These are phyloP conservation scores for Coffea canephora DNA, from an alignment of 257 asterid species.

Conservation along the genomic window DNA sequence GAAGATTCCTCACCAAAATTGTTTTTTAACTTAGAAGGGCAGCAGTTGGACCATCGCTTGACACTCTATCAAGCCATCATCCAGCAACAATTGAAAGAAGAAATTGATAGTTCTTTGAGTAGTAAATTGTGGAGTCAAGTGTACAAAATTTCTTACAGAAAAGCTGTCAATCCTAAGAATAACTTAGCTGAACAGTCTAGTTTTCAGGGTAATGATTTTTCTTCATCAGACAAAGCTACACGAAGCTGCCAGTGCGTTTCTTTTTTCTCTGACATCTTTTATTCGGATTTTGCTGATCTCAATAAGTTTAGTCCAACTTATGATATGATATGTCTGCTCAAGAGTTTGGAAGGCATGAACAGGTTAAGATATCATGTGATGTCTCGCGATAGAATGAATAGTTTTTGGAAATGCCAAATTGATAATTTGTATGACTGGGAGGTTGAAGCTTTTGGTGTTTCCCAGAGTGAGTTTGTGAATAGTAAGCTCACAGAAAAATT, in stretches of 20 bases:
- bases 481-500: slow-evolving; percentile 80
- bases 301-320: slow-evolving; percentile 54
- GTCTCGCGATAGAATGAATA: slow-evolving; percentile 47
- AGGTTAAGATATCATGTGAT: slow-evolving; percentile 60
- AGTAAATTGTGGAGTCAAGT: slow-evolving; percentile 66
- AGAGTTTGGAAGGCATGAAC: slow-evolving; percentile 72
- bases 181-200: slow-evolving; percentile 22
- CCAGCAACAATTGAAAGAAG: slow-evolving; percentile 46
- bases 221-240: slow-evolving; percentile 27
- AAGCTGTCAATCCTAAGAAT: slow-evolving; percentile 29
- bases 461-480: slow-evolving; percentile 70
- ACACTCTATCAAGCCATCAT: slow-evolving; percentile 75
- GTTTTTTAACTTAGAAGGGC: slow-evolving; percentile 63
- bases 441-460: slow-evolving; percentile 35
- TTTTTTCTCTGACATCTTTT: slow-evolving; percentile 39
- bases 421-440: slow-evolving; percentile 43
- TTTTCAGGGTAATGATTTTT: slow-evolving; percentile 34
- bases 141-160: slow-evolving; percentile 58
- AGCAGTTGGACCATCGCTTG: slow-evolving; percentile 47
- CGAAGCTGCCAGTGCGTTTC: slow-evolving; percentile 34
- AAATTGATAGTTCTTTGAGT: slow-evolving; percentile 35
- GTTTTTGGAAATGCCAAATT: slow-evolving; percentile 56
- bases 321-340: slow-evolving; percentile 69
- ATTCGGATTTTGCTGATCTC: slow-evolving; percentile 35
- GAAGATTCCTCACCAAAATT: slow-evolving; percentile 50